Conservation (phyloP, 208 protist species). For the Leptomonas pyrrhocoris region DNA sequence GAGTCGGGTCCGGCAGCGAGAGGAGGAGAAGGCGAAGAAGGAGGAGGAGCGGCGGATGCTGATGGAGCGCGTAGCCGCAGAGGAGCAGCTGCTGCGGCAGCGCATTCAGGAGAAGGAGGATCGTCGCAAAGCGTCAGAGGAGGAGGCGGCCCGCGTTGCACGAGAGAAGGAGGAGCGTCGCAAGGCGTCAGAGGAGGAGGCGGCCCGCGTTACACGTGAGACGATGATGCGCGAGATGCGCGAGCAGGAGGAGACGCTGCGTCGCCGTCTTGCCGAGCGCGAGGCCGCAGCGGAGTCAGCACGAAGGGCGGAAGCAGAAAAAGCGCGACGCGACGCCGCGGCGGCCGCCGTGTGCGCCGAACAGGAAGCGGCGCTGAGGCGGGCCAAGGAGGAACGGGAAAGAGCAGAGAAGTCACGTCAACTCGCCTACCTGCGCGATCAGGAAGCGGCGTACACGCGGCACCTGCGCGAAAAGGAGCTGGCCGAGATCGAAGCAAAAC, state of each 20-base stretch:
- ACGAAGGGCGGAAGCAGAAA: constrained; percentile 15
- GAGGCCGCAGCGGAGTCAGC: constrained; percentile 29
- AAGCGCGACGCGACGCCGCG: constrained; percentile 36
- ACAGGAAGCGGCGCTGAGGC: constrained; percentile 48
- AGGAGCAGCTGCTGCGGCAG: constrained; percentile 67
- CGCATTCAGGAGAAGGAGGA: constrained; percentile 59
- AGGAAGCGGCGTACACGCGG: constrained; percentile 61
- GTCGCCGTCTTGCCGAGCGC: constrained; percentile 50
- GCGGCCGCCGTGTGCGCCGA: constrained; percentile 28
- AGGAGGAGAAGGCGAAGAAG: constrained; percentile 26
- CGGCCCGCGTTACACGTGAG: constrained; percentile 32
- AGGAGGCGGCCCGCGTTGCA: constrained; percentile 32
- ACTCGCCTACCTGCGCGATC: constrained; percentile 48
- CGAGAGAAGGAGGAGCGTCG: constrained; percentile 45
- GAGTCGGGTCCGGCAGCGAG: constrained; percentile 37
- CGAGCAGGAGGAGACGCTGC: constrained; percentile 78
- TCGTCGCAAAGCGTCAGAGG: constrained; percentile 42
- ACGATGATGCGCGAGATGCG: constrained; percentile 48
- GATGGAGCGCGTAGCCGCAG: constrained; percentile 57
- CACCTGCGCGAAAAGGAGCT: constrained; percentile 58
- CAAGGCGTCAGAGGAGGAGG: constrained; percentile 42
- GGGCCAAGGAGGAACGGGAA: constrained; percentile 28
- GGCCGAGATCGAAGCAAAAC: constrained; percentile 39
- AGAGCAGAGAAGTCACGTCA: constrained; percentile 42
- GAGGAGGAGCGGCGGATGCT: constrained; percentile 43